Base-by-base conservation (phyloP, 2,329 filamentous ascomycete genomes). In the Colletotrichum sp. region DNA sequence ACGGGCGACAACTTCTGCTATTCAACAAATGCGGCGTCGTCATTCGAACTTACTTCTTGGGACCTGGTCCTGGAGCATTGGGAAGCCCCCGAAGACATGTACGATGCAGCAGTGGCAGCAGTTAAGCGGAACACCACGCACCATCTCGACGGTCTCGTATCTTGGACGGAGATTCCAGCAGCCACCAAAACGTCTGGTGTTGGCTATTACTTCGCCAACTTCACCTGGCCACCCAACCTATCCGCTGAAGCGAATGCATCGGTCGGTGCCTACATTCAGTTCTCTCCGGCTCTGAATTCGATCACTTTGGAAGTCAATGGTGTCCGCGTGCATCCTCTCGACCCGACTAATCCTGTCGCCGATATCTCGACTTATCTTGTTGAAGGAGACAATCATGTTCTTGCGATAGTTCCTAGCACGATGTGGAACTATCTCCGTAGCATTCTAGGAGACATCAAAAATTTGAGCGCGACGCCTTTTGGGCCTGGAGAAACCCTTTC, bases 361-460 rank as follows among this genome's bases (percentile, higher is more conserved):
- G 70, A 73, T 34, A 73, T 73, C 36, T 38, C 73, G 7, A 7
- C 58, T 6, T 61, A 69, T 9, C 65, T 75, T 7, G 34, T 63
- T 4, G 32, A 66, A 3, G 75, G 75, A 24, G 21, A 58, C 4
- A 77, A 77, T 18, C 43, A 70, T 4, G 14, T 77, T 10, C 24
- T 69, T 4, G 64, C 65, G 4, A 52, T 70, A 8, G 62, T 75
- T 12, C 59, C 74, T 7, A 38, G 69, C 26, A 72, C 69, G 24
- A 68, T 75, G 73, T 75, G 73, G 73, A 72, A 75, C 18, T 75
- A 75, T 21, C 9, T 75, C 6, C 55, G 30, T 18, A 65, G 61
- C 43, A 64, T 71, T 21, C 8, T 71, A 2, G 4, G 14, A 3
- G 48, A 66, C 7, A 32, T 76, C 14, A 34, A 67, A 13, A 68